Evolutionary conservation across 768 basidiomycete genomes (phyloP).

Genomic region (Podaxis sp.): DNA sequence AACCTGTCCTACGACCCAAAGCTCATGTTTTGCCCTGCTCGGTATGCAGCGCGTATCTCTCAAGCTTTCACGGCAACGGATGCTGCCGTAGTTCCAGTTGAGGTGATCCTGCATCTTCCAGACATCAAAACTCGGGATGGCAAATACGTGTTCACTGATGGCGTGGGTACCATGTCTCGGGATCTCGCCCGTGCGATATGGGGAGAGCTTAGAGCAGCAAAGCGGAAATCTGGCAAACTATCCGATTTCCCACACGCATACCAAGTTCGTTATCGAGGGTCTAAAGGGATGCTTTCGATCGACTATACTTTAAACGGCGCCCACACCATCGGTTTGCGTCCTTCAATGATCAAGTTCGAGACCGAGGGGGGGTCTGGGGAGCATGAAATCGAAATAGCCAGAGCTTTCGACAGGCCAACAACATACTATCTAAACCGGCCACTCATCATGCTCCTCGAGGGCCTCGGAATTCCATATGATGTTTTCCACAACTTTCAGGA

Average conservation of each 20-base stretch:
- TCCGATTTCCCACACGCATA: slow-evolving; percentile 43
- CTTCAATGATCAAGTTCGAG: slow-evolving; percentile 69
- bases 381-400: slow-evolving; percentile 56
- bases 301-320: slow-evolving; percentile 45
- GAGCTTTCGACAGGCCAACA: slow-evolving; percentile 57
- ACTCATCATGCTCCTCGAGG: slow-evolving; percentile 61
- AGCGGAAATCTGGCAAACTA: slow-evolving; percentile 26
- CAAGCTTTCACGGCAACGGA: slow-evolving; percentile 77
- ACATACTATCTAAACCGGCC: slow-evolving; percentile 58
- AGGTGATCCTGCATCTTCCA: slow-evolving; percentile 39
- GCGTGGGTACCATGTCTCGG: slow-evolving; percentile 60
- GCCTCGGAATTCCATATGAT: slow-evolving; percentile 50
- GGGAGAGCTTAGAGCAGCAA: slow-evolving; percentile 32
- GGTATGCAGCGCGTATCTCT: slow-evolving; percentile 68
- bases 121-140: slow-evolving; percentile 31
- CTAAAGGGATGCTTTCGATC: slow-evolving; percentile 61
- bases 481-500: slow-evolving; percentile 54
- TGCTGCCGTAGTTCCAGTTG: slow-evolving; percentile 39
- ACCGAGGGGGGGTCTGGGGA: slow-evolving; percentile 29
- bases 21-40: slow-evolving; percentile 58
- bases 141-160: slow-evolving; percentile 61
- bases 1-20: slow-evolving; percentile 37
- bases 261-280: slow-evolving; percentile 60
- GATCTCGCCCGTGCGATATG: slow-evolving; percentile 50
- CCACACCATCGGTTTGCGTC: slow-evolving; percentile 45